Evolutionary conservation across 2,329 filamentous ascomycete species (phyloP), one percentile per base, ranked within the genome.

Genomic region (Pyricularia grisea): DNA sequence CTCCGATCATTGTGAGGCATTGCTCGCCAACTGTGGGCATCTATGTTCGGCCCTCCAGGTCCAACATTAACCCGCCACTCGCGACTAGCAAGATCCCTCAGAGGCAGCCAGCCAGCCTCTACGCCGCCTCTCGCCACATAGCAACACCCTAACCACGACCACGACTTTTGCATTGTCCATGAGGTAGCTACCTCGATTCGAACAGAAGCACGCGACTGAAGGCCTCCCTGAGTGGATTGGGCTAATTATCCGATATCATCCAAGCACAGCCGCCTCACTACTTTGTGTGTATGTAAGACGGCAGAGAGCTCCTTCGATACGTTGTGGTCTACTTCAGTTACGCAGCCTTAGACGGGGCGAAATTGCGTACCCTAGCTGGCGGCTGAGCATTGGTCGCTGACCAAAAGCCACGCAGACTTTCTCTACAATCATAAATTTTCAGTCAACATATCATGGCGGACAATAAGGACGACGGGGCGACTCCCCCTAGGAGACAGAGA

Each of bases 321-420:
- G 25, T 12, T 50, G 42, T 50, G n/a, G 20, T 50, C 17, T 50
- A n/a, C 42, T 20, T 50, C n/a, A n/a, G 42, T 50, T 50, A 50
- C 42, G 42, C 42, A 50, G 42, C 42, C 17, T 50, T 50, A 20
- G 42, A 50, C 58, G 23, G 12, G 11, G 58, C n/a, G 58, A 27
- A 61, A 61, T 61, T 27, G 25, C 25, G n/a, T 27, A 61, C n/a
- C 25, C n/a, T 27, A 1, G 23, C 23, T 23, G n/a, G 58, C 50
- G 66, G 66, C 66, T 61, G 66, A 67, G 66, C 50, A 33, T 28
- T 58, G 50, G 67, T 42, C 31, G 67, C 67, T 68, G 67, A 68
- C 58, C 67, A 28, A 17, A 61, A 67, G 12, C n/a, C 30, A 10
- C 30, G 30, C 66, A 67, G 66, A 67, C 65, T 50, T 27, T 58